Evolutionary conservation across 192 early-diverging fungal genomes (phyloP).

Genomic region (Lobulomyces angularis): DNA sequence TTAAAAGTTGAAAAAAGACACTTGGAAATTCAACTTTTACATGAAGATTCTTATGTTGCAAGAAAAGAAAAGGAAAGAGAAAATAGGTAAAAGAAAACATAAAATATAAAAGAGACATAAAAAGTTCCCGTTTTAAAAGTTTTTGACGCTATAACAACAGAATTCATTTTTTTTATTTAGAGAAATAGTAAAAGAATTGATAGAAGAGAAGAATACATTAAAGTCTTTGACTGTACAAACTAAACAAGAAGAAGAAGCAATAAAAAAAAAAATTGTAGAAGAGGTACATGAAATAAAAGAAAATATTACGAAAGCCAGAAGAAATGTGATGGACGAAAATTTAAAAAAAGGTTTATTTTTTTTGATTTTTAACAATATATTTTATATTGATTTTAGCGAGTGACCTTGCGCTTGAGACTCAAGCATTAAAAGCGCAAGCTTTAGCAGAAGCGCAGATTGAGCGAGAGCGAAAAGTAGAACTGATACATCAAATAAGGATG

Average conservation of each 20-base stretch:
- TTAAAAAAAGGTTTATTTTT: constrained; percentile 18
- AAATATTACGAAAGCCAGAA: constrained; percentile 27
- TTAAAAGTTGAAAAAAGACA: constrained; percentile 27
- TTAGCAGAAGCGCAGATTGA: constrained; percentile 24
- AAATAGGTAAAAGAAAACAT: constrained; percentile 27
- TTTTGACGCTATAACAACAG: constrained; percentile 4
- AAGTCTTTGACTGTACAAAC: constrained; percentile 9
- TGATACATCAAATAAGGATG: constrained; percentile 41
- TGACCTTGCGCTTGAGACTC: constrained; percentile 16
- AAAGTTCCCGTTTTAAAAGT: not conserved
- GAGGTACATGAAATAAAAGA: constrained; percentile 34
- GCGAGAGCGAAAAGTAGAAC: constrained; percentile 20
- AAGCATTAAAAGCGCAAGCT: constrained; percentile 18
- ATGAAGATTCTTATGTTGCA: constrained; percentile 35
- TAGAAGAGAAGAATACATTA: constrained; percentile 22
- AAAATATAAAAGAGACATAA: constrained; percentile 24
- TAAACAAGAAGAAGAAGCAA: constrained; percentile 29
- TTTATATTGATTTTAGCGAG: constrained; percentile 12
- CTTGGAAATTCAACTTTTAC: constrained; percentile 35
- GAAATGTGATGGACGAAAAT: constrained; percentile 22
- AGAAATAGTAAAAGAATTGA: constrained; percentile 20
- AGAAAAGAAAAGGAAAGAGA: constrained; percentile 24
- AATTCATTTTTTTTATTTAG: no score
- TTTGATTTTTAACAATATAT: not conserved
- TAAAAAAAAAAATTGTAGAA: no score